Conservation (phyloP, 225 moss, liverwort and hornwort genomes). For the Physcomitrium patens region DNA sequence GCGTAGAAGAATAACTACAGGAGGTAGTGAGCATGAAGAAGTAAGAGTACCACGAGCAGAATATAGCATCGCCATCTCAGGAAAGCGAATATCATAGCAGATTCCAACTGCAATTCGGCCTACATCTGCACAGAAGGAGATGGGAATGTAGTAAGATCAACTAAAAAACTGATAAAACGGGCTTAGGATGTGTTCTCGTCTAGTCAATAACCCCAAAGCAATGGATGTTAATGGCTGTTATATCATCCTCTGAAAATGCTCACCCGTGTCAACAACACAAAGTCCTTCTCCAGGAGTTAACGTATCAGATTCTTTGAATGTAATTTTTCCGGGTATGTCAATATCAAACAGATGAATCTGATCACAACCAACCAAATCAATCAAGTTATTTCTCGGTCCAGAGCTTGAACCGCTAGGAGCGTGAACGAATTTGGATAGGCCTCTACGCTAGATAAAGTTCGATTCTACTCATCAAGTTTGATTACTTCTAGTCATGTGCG, state of each 20-base stretch:
- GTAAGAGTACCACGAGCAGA: slow-evolving; percentile 51
- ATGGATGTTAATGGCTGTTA: background rate
- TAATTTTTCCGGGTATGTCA: slow-evolving; percentile 76
- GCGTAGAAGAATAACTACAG: background rate
- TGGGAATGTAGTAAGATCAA: background rate
- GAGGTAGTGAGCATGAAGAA: background rate
- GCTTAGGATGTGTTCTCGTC: background rate
- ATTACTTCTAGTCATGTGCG: background rate
- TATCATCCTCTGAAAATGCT: background rate
- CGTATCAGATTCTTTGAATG: slow-evolving; percentile 70
- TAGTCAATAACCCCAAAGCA: background rate
- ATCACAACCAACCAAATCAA: slow-evolving; percentile 5
- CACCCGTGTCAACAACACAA: slow-evolving; percentile 73
- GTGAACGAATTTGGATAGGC: background rate
- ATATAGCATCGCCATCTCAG: slow-evolving; percentile 75
- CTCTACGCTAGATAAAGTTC: background rate
- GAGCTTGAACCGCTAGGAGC: background rate
- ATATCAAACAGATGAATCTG: slow-evolving; percentile 81
- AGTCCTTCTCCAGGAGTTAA: slow-evolving; percentile 57
- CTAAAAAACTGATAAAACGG: background rate
- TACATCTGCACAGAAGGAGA: slow-evolving; percentile 44
- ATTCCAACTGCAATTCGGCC: slow-evolving; percentile 81
- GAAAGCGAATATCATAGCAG: slow-evolving; percentile 74
- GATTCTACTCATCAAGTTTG: background rate
- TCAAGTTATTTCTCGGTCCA: background rate